phyloP scores from a whole-genome alignment of 805 yeast genomes.

The Candida sanyiensis region DNA sequence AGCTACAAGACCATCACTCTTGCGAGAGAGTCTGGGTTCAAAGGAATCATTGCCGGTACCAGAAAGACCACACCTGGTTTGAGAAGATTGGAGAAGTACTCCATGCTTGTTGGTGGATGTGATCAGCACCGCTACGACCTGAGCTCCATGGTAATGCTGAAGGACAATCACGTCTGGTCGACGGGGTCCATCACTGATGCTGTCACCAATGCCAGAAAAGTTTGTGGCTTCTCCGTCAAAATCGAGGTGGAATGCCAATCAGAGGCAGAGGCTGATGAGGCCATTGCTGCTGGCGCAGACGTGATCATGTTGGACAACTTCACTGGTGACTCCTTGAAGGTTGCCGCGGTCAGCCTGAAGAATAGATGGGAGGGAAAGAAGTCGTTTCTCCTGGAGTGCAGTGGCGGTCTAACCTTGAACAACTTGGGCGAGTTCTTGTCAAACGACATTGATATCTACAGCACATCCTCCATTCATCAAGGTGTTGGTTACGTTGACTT shows the following conservation, averaged over 20 bases:
- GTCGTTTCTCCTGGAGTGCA: slow-evolving; percentile 73
- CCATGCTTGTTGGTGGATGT: slow-evolving; percentile 93
- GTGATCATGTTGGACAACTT: slow-evolving; percentile 93
- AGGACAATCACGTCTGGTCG: slow-evolving; percentile 90
- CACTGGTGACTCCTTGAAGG: slow-evolving; percentile 53
- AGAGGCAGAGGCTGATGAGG: slow-evolving; percentile 85
- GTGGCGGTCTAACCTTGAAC: slow-evolving; percentile 78
- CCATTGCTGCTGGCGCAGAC: slow-evolving; percentile 93
- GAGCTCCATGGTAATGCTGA: slow-evolving; percentile 92
- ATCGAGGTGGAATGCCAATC: slow-evolving; percentile 89
- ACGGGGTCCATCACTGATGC: slow-evolving; percentile 90
- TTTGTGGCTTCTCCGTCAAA: slow-evolving; percentile 83
- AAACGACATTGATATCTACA: slow-evolving; percentile 80
- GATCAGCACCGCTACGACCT: slow-evolving; percentile 91
- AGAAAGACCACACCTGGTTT: slow-evolving; percentile 97
- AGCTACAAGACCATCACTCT: slow-evolving; percentile 48
- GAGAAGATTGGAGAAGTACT: slow-evolving; percentile 80
- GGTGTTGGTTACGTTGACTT: slow-evolving; percentile 82
- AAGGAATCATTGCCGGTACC: slow-evolving; percentile 90
- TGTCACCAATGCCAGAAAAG: slow-evolving; percentile 66
- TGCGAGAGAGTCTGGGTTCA: slow-evolving; percentile 65
- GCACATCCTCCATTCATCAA: slow-evolving; percentile 88
- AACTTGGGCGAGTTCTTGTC: slow-evolving; percentile 64
- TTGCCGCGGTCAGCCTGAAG: slow-evolving; percentile 62
- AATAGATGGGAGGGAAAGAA: slow-evolving; percentile 42